Percentiles rank a stretch among this genome's conserved stretches.
Conservation (phyloP, 495 filamentous ascomycete species). For the Penicillium cosmopolitanum region DNA sequence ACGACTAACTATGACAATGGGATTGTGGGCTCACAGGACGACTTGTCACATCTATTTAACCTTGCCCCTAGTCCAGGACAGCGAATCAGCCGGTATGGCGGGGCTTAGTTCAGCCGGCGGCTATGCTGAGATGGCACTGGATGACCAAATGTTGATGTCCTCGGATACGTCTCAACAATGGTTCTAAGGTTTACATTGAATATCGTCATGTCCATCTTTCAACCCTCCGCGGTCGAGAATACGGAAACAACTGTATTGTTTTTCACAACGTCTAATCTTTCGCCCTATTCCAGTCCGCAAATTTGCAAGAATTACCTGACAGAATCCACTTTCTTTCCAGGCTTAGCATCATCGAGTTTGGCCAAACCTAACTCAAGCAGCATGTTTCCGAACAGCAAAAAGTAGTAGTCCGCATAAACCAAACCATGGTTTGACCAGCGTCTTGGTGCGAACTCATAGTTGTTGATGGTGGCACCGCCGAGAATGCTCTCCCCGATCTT, state of each 20-base stretch:
- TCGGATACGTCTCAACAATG: background rate
- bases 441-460: constrained; percentile 40
- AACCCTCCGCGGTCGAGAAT: background rate
- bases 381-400: constrained; percentile 50
- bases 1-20: background rate
- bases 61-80: background rate
- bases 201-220: background rate
- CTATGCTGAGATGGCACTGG: background rate
- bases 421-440: constrained; percentile 46
- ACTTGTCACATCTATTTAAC: background rate
- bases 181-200: background rate
- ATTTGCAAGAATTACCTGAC: background rate
- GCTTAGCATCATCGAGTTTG: background rate
- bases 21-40: background rate
- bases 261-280: background rate
- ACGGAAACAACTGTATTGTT: background rate
- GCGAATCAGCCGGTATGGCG: background rate
- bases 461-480: constrained; percentile 43
- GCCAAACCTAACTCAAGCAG: constrained; percentile 23
- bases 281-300: background rate
- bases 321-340: background rate
- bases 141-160: background rate
- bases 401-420: constrained; percentile 55
- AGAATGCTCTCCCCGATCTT: constrained; percentile 25
- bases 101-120: background rate